Evolutionary conservation across 257 asterid genomes (phyloP).

Genomic region (Rhazya stricta): DNA sequence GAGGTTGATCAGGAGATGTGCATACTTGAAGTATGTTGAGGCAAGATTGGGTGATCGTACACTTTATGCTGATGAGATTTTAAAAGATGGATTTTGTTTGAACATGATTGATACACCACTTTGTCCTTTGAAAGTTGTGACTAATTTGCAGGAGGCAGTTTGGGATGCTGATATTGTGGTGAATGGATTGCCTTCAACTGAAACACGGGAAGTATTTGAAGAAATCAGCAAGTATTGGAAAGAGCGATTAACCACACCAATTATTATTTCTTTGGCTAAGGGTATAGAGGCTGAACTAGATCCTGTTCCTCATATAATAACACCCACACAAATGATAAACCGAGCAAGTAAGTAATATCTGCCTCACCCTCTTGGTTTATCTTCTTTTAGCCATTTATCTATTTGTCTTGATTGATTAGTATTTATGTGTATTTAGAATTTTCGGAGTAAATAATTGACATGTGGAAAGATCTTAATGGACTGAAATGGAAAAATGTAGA

Average conservation of each 20-base stretch:
- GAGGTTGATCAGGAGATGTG: constrained; percentile 84
- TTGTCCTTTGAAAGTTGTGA: constrained; percentile 85
- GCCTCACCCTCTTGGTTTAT: neutral
- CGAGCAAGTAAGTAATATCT: constrained; percentile 64
- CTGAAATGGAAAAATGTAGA: neutral
- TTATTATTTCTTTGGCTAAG: constrained; percentile 77
- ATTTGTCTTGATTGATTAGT: neutral
- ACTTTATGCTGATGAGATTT: constrained; percentile 75
- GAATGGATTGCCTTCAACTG: constrained; percentile 89
- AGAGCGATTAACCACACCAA: constrained; percentile 64
- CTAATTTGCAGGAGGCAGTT: constrained; percentile 90
- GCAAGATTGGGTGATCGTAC: constrained; percentile 82
- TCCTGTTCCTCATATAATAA: constrained; percentile 72
- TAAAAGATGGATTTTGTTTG: constrained; percentile 82
- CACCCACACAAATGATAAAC: constrained; percentile 84
- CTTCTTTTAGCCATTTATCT: neutral
- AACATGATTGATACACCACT: constrained; percentile 92
- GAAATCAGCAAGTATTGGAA: constrained; percentile 86
- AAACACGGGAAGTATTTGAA: constrained; percentile 65
- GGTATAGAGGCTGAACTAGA: constrained; percentile 81
- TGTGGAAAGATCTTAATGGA: neutral
- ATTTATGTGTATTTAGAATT: neutral
- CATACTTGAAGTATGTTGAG: constrained; percentile 78
- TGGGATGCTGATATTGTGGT: constrained; percentile 92
- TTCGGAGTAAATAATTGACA: neutral